A percentile compares a stretch with the other conserved stretches of the same genome.
phyloP scores from a whole-genome alignment of 2,329 filamentous ascomycete genomes.

The Exophiala sp. region DNA sequence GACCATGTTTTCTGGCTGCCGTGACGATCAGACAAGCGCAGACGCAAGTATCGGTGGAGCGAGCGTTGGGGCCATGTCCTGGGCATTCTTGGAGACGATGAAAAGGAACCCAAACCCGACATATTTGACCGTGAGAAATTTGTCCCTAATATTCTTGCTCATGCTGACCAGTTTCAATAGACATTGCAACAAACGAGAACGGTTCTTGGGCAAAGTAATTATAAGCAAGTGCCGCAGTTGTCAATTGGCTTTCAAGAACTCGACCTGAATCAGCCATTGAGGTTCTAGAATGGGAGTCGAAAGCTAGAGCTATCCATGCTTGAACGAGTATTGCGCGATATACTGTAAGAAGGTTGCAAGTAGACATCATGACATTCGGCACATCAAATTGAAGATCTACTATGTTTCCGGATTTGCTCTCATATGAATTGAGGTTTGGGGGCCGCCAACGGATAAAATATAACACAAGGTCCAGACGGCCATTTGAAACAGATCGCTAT shows the following conservation, averaged over 20 bases:
- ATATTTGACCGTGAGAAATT: conserved; percentile 14
- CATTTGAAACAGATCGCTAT: too few relatives aligned
- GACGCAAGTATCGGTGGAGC: conserved; percentile 39
- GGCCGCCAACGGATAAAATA: too few relatives aligned
- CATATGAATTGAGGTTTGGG: too few relatives aligned
- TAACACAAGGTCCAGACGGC: too few relatives aligned
- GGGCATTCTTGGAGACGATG: conserved; percentile 3
- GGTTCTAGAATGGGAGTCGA: background rate
- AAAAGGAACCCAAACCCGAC: conserved; percentile 32
- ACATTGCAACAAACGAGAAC: conserved; percentile 26
- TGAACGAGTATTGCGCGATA: too few relatives aligned
- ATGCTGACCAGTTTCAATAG: conserved; percentile 7
- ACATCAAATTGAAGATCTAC: too few relatives aligned
- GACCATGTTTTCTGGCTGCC: conserved; percentile 49
- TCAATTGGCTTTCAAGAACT: conserved; percentile 21
- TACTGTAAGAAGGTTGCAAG: too few relatives aligned
- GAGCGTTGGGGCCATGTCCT: background rate
- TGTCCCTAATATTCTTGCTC: background rate
- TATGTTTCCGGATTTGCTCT: too few relatives aligned
- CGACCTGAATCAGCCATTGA: conserved; percentile 17
- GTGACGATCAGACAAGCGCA: conserved; percentile 49
- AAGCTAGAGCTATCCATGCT: background rate
- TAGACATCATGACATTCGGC: too few relatives aligned
- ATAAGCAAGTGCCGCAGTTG: conserved; percentile 28
- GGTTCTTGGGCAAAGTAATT: conserved; percentile 21